Base-by-base conservation (phyloP, 2,329 filamentous ascomycete species). In the Reticulascus tulasneorum region DNA sequence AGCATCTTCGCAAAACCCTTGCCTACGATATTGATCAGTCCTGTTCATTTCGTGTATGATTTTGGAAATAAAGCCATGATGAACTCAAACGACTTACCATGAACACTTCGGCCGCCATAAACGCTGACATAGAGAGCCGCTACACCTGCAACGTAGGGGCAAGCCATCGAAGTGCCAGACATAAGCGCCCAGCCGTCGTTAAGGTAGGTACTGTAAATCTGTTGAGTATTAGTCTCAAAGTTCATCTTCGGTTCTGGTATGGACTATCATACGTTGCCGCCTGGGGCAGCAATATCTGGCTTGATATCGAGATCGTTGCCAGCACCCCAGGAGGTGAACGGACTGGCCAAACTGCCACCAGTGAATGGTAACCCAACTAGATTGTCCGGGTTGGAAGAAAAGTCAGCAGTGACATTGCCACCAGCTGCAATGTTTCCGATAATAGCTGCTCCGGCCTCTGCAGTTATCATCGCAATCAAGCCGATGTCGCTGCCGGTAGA, bases 81-180 rank as follows among this genome's bases (percentile, higher is more conserved):
- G n/a, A n/a, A n/a, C n/a, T n/a, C n/a, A n/a, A 3, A 15, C 6
- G 6, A 20, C 59, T 54, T n/a, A n/a, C n/a, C n/a, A n/a, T n/a
- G n/a, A n/a, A n/a, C n/a, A n/a, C n/a, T n/a, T n/a, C 52, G 51
- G 12, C 56, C 54, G 18, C 56, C 56, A 30, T 46, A 40, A 22
- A 50, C 46, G 8, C 51, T 47, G 35, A 59, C 48, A 32, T 54
- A 59, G 8, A 60, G 53, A 29, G 55, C 56, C n/a, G 56, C 55
- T 23, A 59, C 52, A 13, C 63, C 65, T 25, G 64, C 64, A 10
- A 66, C 51, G 37, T 64, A 64, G 7, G 64, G 64, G 23, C 57
- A 58, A 9, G 65, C 62, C 67, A 70, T 69, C 5, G 63, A 67
- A 2, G 68, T 71, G 29, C 67, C 68, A 32, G 56, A 62, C 25